Evolutionary conservation across 352 stramenopile species (phyloP).

Genomic region (Blastocystis sp.): DNA sequence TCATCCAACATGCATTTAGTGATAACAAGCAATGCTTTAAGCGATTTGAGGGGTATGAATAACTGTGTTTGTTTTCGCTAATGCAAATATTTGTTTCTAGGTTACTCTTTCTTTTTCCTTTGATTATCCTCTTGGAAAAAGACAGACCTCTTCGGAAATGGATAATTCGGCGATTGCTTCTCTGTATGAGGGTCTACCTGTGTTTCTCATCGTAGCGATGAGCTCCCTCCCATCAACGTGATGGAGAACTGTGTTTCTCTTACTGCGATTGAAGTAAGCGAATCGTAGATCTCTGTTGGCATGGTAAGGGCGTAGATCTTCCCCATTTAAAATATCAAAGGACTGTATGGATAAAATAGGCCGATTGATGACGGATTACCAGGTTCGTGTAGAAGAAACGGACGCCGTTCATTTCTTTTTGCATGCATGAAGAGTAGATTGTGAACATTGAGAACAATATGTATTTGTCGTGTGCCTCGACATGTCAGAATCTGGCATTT

Average conservation of each 20-base stretch:
- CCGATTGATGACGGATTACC: not conserved
- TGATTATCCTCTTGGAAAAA: not conserved
- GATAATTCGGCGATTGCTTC: not conserved
- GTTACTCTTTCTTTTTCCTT: not conserved
- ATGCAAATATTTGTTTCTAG: not conserved
- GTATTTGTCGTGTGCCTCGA: not conserved
- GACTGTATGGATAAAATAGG: not conserved
- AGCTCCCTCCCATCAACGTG: not conserved
- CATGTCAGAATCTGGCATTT: constrained; percentile 6
- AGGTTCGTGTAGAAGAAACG: not conserved
- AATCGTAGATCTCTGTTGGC: not conserved
- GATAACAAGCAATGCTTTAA: not conserved
- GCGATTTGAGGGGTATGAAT: constrained; percentile 20
- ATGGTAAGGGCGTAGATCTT: not conserved
- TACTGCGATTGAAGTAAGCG: not conserved
- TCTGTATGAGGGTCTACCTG: not conserved
- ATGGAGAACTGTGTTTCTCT: not conserved
- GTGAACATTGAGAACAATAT: not conserved
- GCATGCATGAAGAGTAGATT: not conserved
- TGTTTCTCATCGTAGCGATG: not conserved
- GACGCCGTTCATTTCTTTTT: not conserved
- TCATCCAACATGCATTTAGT: constrained; percentile 6
- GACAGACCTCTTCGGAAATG: too few species aligned
- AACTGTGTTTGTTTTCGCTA: not conserved
- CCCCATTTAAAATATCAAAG: not conserved